Base-by-base conservation (phyloP, 129 eudicot species). In the Solidago caesia region DNA sequence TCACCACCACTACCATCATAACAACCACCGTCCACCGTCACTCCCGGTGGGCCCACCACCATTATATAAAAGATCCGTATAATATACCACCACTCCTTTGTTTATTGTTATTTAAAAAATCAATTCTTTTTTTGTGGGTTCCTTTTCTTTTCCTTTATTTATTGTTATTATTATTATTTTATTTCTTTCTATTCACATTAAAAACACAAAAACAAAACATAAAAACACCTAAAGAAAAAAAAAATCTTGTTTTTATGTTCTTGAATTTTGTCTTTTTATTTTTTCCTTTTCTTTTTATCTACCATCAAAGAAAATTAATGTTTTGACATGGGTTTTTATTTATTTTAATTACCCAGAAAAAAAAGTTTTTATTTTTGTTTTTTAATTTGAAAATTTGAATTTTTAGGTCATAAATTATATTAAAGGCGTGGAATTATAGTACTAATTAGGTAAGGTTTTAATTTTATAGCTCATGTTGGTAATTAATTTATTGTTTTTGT, bases 401-500 rank as follows among this genome's bases (percentile, higher is more conserved):
- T 44, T 60, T 63, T 72, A 46, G 73, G 73, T 79, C 51, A 46
- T 65, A 65, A 68, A 79, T 79, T 71, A 78, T 72, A 44, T 72
- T 57, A 65, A 79, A 67, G 77, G 64, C 74, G 64, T 79, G 51
- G 39, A 65, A 66, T 72, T 72, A 41, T 61, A 63, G 67, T 57
- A 47, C 74, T 74, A 74, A 65, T 79, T 66, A 45, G 79, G 83
- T 79, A 79, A 79, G 79, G 33, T 75, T 55, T 11, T 73, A 74
- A 46, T 79, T 79, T 79, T 74, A 73, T 79, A 62, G 79, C 56
- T 73, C 71, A 44, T 72, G 8, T 79, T 72, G 39, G 64, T 64
- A 72, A 25, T 60, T 72, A 42, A 42, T 72, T 72, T 79, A 72
- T 66, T 72, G 60, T 45, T 73, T 33, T 64, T 79, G 68, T 76